A percentile compares a stretch with the other conserved stretches of the same genome.
phyloP scores from a whole-genome alignment of 805 yeast species.

The Starmerella vaccinii region DNA sequence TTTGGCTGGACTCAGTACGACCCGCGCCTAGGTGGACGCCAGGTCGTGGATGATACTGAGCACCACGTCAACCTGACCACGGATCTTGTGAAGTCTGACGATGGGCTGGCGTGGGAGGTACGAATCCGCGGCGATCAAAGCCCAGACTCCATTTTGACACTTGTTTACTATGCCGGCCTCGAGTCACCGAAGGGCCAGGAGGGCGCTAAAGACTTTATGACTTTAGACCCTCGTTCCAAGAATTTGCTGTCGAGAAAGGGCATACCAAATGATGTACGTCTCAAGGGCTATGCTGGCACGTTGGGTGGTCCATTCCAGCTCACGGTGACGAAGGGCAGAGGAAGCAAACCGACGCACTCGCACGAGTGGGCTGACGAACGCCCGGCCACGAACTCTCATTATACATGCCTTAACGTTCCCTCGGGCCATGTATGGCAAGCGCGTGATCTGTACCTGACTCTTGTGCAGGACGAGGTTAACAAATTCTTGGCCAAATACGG shows the following conservation, averaged over 20 bases:
- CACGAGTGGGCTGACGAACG: conserved; percentile 38
- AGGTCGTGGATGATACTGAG: conserved; percentile 57
- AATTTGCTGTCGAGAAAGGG: conserved; percentile 18
- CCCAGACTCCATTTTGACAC: conserved; percentile 39
- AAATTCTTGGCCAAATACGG: conserved; percentile 33
- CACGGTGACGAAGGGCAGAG: conserved; percentile 43
- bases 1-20: conserved; percentile 87
- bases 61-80: conserved; percentile 53
- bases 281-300: conserved; percentile 50
- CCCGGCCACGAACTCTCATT: conserved; percentile 42
- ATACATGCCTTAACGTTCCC: conserved; percentile 60
- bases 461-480: conserved; percentile 61
- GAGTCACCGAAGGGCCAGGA: conserved; percentile 41
- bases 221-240: conserved; percentile 23
- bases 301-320: conserved; percentile 62
- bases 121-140: conserved; percentile 57
- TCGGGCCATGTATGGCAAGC: conserved; percentile 68
- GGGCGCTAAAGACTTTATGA: conserved; percentile 26
- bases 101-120: conserved; percentile 65
- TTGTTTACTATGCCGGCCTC: conserved; percentile 69
- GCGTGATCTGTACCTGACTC: conserved; percentile 57
- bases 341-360: conserved; percentile 36
- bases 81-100: conserved; percentile 67
- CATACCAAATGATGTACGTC: conserved; percentile 32
- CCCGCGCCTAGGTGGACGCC: conserved; percentile 77